These are phyloP conservation scores for Polygonum maritimum DNA, from an alignment of 148 eudicot species.

Conservation along the genomic window DNA sequence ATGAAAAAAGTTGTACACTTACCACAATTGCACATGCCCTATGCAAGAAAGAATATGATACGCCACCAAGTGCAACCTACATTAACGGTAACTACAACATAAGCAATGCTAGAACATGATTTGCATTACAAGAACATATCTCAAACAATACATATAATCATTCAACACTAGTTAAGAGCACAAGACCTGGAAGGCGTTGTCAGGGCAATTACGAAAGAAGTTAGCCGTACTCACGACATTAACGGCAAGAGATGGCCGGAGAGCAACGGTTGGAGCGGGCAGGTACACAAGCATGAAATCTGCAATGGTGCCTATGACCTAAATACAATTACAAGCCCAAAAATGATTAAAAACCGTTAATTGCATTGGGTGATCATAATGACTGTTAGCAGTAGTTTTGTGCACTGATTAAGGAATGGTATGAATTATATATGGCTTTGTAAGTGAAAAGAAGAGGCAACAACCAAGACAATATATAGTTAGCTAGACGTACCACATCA, in stretches of 20 bases:
- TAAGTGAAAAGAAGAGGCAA: not conserved
- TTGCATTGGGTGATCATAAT: not conserved
- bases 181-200: slow-evolving; percentile 85
- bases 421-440: not conserved
- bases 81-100: not conserved
- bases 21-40: slow-evolving; percentile 79
- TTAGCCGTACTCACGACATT: slow-evolving; percentile 60
- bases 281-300: slow-evolving; percentile 98
- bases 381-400: not conserved
- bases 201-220: slow-evolving; percentile 76
- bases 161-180: not conserved
- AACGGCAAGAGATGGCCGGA: slow-evolving; percentile 51
- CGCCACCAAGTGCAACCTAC: slow-evolving; percentile 69
- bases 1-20: slow-evolving; percentile 15
- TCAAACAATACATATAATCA: not conserved
- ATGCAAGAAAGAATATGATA: slow-evolving; percentile 68
- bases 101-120: not conserved
- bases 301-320: slow-evolving; percentile 92
- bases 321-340: slow-evolving; percentile 13
- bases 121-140: not conserved
- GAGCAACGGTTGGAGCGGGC: slow-evolving; percentile 91
- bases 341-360: not conserved
- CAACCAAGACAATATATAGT: not conserved
- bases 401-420: not conserved
- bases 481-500: slow-evolving; percentile 78